Evolutionary conservation across 805 yeast species (phyloP).

Genomic region (Schwanniomyces pseudopolymorphus): DNA sequence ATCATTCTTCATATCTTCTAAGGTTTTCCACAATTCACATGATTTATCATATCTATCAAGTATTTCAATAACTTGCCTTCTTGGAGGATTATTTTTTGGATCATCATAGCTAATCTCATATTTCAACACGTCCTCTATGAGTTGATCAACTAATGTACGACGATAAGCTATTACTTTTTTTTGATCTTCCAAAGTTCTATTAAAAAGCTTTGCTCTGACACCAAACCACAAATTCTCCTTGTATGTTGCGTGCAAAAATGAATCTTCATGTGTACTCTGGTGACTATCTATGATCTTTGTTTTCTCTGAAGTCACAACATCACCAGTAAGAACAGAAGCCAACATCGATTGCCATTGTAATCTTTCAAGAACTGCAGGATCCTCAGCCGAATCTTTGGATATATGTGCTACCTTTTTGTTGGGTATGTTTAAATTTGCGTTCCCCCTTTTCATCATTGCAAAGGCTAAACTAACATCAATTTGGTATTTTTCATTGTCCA

Average conservation of each 20-base stretch:
- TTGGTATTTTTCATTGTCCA: conserved; percentile 46
- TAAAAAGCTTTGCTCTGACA: conserved; percentile 75
- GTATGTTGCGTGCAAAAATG: conserved; percentile 52
- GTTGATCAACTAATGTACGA: conserved; percentile 68
- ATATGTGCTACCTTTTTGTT: conserved; percentile 35
- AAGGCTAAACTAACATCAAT: conserved; percentile 46
- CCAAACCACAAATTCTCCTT: conserved; percentile 86
- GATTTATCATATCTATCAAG: conserved; percentile 64
- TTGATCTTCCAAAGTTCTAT: conserved; percentile 80
- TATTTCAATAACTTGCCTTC: conserved; percentile 52
- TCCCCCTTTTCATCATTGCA: conserved; percentile 30
- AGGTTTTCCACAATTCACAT: conserved; percentile 76
- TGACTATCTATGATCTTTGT: conserved; percentile 59
- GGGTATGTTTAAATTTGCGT: conserved; percentile 33
- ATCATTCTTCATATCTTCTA: conserved; percentile 73
- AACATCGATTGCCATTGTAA: conserved; percentile 97
- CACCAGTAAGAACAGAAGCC: conserved; percentile 87
- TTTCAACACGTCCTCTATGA: conserved; percentile 65
- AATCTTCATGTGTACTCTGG: conserved; percentile 41
- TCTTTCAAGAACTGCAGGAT: conserved; percentile 64
- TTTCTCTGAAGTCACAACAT: conserved; percentile 88
- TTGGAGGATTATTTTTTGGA: conserved; percentile 25
- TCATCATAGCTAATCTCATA: conserved; percentile 56
- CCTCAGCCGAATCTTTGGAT: conserved; percentile 38
- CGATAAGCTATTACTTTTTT: conserved; percentile 63